A percentile compares a stretch with the other conserved stretches of the same genome.
Evolutionary conservation across 208 protist species (phyloP).

Genomic region (Trypanosoma theileri): DNA sequence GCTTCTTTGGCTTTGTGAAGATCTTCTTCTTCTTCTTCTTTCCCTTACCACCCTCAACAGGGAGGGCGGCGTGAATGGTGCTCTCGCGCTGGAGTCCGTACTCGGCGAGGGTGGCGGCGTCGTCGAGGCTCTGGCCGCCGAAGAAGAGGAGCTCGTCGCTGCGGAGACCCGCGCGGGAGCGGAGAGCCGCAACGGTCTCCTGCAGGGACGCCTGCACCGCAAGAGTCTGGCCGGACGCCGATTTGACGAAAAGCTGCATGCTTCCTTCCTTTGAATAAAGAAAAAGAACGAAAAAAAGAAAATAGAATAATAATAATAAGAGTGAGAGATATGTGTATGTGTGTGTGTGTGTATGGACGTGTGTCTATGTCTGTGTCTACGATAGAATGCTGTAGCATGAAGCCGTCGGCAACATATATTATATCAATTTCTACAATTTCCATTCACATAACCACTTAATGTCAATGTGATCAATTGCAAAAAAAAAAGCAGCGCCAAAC

Average conservation of each 20-base stretch:
- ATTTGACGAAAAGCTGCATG: constrained; percentile 32
- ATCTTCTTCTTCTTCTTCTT: constrained; percentile 99
- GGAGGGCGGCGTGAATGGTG: constrained; percentile 88
- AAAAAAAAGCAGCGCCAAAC: too few relatives aligned
- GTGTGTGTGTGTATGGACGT: too few relatives aligned
- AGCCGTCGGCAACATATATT: too few relatives aligned
- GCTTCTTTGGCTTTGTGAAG: constrained; percentile 99
- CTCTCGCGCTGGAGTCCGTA: constrained; percentile 81
- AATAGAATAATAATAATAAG: constrained; percentile 16
- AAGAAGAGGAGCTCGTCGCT: constrained; percentile 86
- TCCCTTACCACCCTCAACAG: constrained; percentile 92
- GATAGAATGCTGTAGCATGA: too few relatives aligned
- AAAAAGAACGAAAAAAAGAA: constrained; percentile 7
- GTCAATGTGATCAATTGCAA: too few relatives aligned
- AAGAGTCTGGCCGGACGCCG: constrained; percentile 20
- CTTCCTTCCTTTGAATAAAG: constrained; percentile 13
- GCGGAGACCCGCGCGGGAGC: constrained; percentile 72
- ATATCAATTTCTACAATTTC: too few relatives aligned
- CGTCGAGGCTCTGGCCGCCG: constrained; percentile 84
- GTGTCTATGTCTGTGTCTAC: too few relatives aligned
- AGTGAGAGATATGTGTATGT: too few relatives aligned
- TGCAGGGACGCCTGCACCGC: constrained; percentile 79
- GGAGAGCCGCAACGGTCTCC: constrained; percentile 85
- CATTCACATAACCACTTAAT: too few relatives aligned
- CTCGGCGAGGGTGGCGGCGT: constrained; percentile 61